Evolutionary conservation across 768 basidiomycete species (phyloP).

Genomic region (Suillus luteus): DNA sequence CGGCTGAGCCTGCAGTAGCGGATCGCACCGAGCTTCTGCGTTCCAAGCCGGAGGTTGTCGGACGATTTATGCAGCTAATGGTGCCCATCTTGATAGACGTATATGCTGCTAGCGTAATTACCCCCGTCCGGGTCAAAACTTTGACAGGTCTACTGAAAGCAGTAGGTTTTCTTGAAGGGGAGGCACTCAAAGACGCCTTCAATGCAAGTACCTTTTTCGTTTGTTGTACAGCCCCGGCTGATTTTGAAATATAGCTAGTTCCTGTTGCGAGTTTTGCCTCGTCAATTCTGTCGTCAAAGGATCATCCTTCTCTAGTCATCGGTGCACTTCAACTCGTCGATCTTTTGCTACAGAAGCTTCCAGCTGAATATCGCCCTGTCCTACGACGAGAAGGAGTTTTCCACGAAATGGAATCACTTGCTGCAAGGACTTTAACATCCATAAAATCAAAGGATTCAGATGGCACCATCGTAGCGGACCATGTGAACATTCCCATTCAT

Average conservation of each 20-base stretch:
- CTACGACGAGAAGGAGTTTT: slow-evolving; percentile 96
- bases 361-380: slow-evolving; percentile 80
- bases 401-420: slow-evolving; percentile 86
- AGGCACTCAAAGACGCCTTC: slow-evolving; percentile 74
- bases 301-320: slow-evolving; percentile 84
- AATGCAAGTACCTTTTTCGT: slow-evolving; percentile 52
- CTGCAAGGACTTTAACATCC: slow-evolving; percentile 60
- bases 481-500: slow-evolving; percentile 29
- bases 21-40: slow-evolving; percentile 78
- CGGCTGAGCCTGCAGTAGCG: slow-evolving; percentile 31
- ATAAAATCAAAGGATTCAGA: slow-evolving; percentile 51
- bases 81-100: slow-evolving; percentile 96
- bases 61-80: slow-evolving; percentile 83
- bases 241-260: slow-evolving; percentile 61
- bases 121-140: slow-evolving; percentile 85
- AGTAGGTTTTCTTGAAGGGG: slow-evolving; percentile 81
- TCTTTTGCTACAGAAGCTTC: slow-evolving; percentile 81
- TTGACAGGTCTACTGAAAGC: slow-evolving; percentile 88
- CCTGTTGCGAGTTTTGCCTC: slow-evolving; percentile 95
- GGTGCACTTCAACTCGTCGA: slow-evolving; percentile 94
- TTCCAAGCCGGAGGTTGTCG: slow-evolving; percentile 73
- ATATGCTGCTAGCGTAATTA: slow-evolving; percentile 96
- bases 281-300: slow-evolving; percentile 89
- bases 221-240: slow-evolving; percentile 9
- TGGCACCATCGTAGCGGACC: slow-evolving; percentile 38